phyloP scores from a whole-genome alignment of 371 early-diverging fungal genomes.

The Homolaphlyctis polyrhiza region DNA sequence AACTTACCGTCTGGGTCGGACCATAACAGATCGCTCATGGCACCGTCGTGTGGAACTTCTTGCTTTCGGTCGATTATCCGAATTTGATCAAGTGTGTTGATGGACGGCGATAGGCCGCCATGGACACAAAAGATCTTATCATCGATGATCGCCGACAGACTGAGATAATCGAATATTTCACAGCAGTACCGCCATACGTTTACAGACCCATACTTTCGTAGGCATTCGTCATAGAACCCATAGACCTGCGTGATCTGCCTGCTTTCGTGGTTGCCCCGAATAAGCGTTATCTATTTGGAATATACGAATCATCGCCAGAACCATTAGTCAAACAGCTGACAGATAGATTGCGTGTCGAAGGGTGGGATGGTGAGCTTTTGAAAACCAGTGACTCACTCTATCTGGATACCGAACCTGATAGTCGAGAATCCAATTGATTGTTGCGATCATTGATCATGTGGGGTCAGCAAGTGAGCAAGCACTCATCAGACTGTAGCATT shows the following conservation, averaged over 20 bases:
- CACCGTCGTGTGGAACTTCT: conserved; percentile 98
- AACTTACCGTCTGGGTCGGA: conserved; percentile 93
- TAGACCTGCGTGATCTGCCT: conserved; percentile 98
- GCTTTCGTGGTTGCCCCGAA: conserved; percentile 98
- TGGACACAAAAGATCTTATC: conserved; percentile 96
- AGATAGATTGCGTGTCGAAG: neutral
- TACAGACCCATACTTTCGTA: conserved; percentile 94
- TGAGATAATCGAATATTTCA: conserved; percentile 97
- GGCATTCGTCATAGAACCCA: conserved; percentile 99
- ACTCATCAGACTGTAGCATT: too few relatives aligned
- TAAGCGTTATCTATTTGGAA: conserved; percentile 76
- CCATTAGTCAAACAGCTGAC: neutral
- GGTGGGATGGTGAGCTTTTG: neutral
- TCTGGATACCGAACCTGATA: conserved; percentile 85
- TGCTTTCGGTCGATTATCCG: conserved; percentile 95
- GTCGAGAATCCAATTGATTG: neutral
- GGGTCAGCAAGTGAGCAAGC: too few relatives aligned
- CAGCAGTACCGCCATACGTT: conserved; percentile 98
- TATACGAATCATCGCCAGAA: neutral
- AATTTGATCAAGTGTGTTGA: conserved; percentile 94
- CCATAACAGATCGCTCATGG: conserved; percentile 99
- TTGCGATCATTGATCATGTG: too few relatives aligned
- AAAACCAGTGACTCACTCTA: conserved; percentile 25
- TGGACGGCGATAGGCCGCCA: conserved; percentile 94
- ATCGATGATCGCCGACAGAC: conserved; percentile 91